Evolutionary conservation across 352 stramenopile species (phyloP), one percentile per base, ranked within the genome.

Genomic region (Achlya hypogyna): DNA sequence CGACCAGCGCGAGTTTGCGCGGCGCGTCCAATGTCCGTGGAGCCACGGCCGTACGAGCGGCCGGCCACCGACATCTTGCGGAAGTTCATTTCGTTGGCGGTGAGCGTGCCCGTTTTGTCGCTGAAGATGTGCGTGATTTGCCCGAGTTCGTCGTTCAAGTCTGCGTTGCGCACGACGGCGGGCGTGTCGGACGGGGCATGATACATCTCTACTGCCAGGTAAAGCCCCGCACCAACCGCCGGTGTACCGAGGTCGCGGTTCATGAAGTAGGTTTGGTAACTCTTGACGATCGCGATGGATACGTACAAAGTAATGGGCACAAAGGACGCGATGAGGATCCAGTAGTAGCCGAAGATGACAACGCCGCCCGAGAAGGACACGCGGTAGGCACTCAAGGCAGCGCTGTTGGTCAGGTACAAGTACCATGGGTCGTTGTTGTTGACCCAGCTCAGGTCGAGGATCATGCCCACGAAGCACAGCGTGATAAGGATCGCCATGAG

Each of bases 61-160:
- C 85, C 87, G 53, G 92, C 78, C 47, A 95, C 78, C 49, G 79
- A 88, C 81, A 95, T 90, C 65, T 94, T 94, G 52, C 86, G 82
- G 54, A 93, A 94, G 53, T 93, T 83, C 86, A 95, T 94, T 64
- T 91, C 83, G 71, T 94, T 95, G 3, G 83, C 83, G 22, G 86
- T 95, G 16, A 94, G 67, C 9, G 86, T 94, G 27, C 85, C 84
- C 0, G 85, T 94, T 54, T 95, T 95, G 71, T 94, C 85, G 49
- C 82, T 90, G 70, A 95, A 95, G 54, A 94, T 90, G 73, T 92
- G 84, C 9, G 84, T 91, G n/a, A 95, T 79, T 53, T 95, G 86
- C 6, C 86, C 86, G 9, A 95, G 69, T 25, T 95, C 82, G 45
- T 95, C 85, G 59, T 94, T 95, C 25, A 95, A 54, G 63, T 95